Conservation (phyloP, 371 early-diverging fungal genomes). For the Coemansia sp. region DNA sequence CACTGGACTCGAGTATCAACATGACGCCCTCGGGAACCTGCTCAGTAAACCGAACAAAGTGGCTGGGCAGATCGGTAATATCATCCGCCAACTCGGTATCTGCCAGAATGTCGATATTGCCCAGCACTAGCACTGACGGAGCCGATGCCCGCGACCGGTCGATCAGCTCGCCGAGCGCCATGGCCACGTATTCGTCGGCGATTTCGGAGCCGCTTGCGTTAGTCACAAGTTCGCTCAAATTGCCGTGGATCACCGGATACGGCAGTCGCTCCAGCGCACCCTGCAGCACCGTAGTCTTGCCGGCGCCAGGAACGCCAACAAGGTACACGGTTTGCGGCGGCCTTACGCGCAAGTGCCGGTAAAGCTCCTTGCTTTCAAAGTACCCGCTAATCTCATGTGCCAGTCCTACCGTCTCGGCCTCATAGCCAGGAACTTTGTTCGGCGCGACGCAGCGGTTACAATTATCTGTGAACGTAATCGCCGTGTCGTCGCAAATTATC, state of each 20-base stretch:
- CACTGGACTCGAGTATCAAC: slow-evolving; percentile 33
- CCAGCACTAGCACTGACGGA: slow-evolving; percentile 28
- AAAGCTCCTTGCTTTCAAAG: slow-evolving; percentile 15
- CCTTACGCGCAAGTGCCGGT: slow-evolving; percentile 9
- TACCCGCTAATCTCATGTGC: slow-evolving; percentile 20
- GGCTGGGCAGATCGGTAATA: not conserved
- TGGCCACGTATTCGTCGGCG: slow-evolving; percentile 19
- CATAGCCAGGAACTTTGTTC: slow-evolving; percentile 20
- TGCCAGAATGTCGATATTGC: slow-evolving; percentile 18
- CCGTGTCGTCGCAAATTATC: not conserved
- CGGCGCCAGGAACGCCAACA: slow-evolving; percentile 27
- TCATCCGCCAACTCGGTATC: slow-evolving; percentile 24
- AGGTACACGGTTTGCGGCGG: slow-evolving; percentile 24
- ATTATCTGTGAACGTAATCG: not conserved
- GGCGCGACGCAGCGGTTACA: not conserved
- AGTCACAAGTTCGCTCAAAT: slow-evolving; percentile 26
- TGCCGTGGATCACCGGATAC: slow-evolving; percentile 16
- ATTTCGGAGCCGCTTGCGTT: slow-evolving; percentile 34
- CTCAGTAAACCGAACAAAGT: slow-evolving; percentile 20
- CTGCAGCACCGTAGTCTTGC: slow-evolving; percentile 23
- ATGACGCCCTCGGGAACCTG: slow-evolving; percentile 19
- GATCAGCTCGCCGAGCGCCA: slow-evolving; percentile 22
- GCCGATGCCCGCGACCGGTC: slow-evolving; percentile 17
- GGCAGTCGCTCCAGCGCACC: slow-evolving; percentile 12
- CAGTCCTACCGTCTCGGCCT: slow-evolving; percentile 6